Percentiles rank a stretch among this genome's conserved stretches.
These are phyloP conservation scores for Bipolaris sorokiniana DNA, from an alignment of 2,329 filamentous ascomycete species.

Conservation along the genomic window DNA sequence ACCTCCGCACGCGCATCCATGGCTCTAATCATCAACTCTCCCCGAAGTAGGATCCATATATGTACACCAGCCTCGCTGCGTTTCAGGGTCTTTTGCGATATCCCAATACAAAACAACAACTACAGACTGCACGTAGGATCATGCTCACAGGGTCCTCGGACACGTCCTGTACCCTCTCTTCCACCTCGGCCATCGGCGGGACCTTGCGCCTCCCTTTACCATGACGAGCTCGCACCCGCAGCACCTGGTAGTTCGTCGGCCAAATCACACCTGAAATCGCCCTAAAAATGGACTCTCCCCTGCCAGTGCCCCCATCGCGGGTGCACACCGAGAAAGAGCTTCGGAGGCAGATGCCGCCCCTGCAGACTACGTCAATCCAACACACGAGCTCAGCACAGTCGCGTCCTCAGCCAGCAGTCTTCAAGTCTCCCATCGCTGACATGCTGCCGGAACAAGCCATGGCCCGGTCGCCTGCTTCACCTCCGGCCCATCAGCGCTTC, in stretches of 20 bases:
- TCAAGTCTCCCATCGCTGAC: slow-evolving; percentile 20
- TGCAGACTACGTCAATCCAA: slow-evolving; percentile 32
- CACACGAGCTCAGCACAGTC: slow-evolving; percentile 23
- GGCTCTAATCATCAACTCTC: background rate
- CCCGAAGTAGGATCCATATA: too few relatives aligned
- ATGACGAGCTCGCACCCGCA: slow-evolving; percentile 25
- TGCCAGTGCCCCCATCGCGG: slow-evolving; percentile 25
- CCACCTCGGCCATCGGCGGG: slow-evolving; percentile 24
- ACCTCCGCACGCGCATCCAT: slow-evolving; percentile 4
- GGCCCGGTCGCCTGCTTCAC: slow-evolving; percentile 29
- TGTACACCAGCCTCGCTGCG: background rate
- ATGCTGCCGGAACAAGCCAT: slow-evolving; percentile 20
- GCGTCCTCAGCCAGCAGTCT: slow-evolving; percentile 14
- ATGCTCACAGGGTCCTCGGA: slow-evolving; percentile 27
- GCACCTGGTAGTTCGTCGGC: slow-evolving; percentile 11
- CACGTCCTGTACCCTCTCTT: slow-evolving; percentile 4
- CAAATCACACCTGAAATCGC: slow-evolving; percentile 1
- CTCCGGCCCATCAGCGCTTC: slow-evolving; percentile 59
- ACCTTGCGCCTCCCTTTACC: slow-evolving; percentile 27
- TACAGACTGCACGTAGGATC: slow-evolving; percentile 14
- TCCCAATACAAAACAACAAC: background rate
- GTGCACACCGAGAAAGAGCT: slow-evolving; percentile 37
- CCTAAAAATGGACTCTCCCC: slow-evolving; percentile 28
- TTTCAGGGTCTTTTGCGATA: background rate
- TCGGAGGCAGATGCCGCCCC: slow-evolving; percentile 33